Conservation (phyloP, 2,329 filamentous ascomycete genomes). For the Amauroascus niger region DNA sequence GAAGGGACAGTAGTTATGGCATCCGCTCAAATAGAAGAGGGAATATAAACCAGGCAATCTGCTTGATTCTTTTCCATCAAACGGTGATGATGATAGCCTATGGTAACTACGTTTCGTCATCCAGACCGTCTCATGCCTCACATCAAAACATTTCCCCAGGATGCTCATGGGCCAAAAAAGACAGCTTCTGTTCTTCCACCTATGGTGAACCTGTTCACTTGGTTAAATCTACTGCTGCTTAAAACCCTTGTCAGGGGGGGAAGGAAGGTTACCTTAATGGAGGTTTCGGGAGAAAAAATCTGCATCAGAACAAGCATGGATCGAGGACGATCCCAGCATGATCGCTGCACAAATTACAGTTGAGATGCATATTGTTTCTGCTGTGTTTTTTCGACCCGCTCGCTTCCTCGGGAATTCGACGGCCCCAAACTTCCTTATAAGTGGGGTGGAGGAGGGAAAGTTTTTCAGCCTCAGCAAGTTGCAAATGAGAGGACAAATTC, state of each 20-base stretch:
- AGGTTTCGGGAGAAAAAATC: slow-evolving; percentile 2
- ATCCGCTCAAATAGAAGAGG: too few relatives aligned
- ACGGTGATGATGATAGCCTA: too few relatives aligned
- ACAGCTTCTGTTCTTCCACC: background rate
- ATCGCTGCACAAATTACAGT: background rate
- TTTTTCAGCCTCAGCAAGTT: background rate
- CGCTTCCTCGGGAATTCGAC: background rate
- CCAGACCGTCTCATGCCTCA: too few relatives aligned
- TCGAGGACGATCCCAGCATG: background rate
- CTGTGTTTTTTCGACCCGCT: too few relatives aligned
- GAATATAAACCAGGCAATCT: too few relatives aligned
- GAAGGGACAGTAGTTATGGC: too few relatives aligned
- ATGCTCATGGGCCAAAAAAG: background rate
- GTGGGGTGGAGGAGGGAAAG: background rate
- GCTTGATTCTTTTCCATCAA: too few relatives aligned
- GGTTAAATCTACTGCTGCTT: too few relatives aligned
- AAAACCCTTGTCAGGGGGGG: background rate
- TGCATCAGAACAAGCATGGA: slow-evolving; percentile 3
- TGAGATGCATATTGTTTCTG: background rate
- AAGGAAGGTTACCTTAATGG: background rate
- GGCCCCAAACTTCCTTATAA: too few relatives aligned
- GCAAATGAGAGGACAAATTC: too few relatives aligned
- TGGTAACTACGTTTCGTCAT: too few relatives aligned
- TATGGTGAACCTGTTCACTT: background rate
- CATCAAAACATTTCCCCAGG: too few relatives aligned